Base-by-base conservation (phyloP, 2,329 filamentous ascomycete species). In the Zasmidium citrigriseum region DNA sequence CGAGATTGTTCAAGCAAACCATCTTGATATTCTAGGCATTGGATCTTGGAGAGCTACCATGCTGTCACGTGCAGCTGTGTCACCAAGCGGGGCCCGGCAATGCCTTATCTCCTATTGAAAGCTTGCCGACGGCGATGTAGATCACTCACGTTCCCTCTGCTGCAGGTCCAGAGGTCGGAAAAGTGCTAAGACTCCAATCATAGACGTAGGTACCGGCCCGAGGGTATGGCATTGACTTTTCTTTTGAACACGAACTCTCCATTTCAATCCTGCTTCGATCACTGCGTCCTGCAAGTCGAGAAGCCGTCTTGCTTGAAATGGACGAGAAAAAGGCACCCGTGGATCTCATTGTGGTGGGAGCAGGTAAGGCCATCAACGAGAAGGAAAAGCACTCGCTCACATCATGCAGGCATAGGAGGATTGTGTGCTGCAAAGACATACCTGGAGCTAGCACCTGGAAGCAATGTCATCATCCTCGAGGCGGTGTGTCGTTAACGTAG, bases 381-480 rank as follows among this genome's bases (percentile, higher is more conserved):
- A 22, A n/a, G 10, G 14, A 2, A 20, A 41, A 38, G 16, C n/a
- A 34, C 20, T 46, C 44, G 25, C 16, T 41, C 9, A 41, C 12
- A 20, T 38, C 16, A 14, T 12, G n/a, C 29, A 56, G 58, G 54
- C 41, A 60, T 60, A 29, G 58, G 58, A 34, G 53, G 55, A 3
- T 25, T 55, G 21, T 61, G 54, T 22, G 58, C 58, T 27, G 58
- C 58, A 14, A 58, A 61, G 27, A 55, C 54, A 41, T 57, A 61
- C 46, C 46, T 57, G 9, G 46, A 57, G 38, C 51, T 57, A 1
- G 46, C 54, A 16, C 46, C 54, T n/a, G 51, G 20, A 4, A 49
- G 49, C n/a, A 27, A 58, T 25, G 14, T 61, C 20, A 25, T 52
- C 4, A 23, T 61, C 12, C 23, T 61, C 23, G 58, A 61, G 49